Percentiles rank a stretch among this genome's conserved stretches.
Evolutionary conservation across 1,284 basidiomycete species (phyloP).

Genomic region (Fomes fomentarius): DNA sequence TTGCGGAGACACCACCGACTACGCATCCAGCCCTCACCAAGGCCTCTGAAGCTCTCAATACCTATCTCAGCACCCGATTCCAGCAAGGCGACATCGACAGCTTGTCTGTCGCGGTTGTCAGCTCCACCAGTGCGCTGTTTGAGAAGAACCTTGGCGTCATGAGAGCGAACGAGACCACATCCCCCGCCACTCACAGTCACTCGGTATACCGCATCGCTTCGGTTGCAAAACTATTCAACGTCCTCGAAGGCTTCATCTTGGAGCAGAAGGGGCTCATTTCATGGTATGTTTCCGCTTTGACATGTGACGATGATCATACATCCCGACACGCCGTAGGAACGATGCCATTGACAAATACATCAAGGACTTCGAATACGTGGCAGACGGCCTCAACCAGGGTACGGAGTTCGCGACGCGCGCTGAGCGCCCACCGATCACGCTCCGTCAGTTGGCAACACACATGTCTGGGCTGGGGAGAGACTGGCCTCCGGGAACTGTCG

Average conservation of each 20-base stretch:
- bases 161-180: slow-evolving; percentile 19
- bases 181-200: slow-evolving; percentile 15
- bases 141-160: slow-evolving; percentile 19
- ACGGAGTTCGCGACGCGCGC: background rate
- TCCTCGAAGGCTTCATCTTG: slow-evolving; percentile 48
- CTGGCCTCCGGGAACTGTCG: slow-evolving; percentile 42
- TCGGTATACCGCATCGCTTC: slow-evolving; percentile 39
- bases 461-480: slow-evolving; percentile 51
- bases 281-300: slow-evolving; percentile 35
- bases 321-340: slow-evolving; percentile 34
- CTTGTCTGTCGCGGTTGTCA: slow-evolving; percentile 20
- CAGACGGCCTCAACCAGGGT: slow-evolving; percentile 13
- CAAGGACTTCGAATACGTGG: slow-evolving; percentile 36
- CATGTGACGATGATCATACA: background rate
- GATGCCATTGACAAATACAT: slow-evolving; percentile 46
- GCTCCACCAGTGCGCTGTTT: slow-evolving; percentile 10
- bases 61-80: slow-evolving; percentile 9
- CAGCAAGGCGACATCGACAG: slow-evolving; percentile 20
- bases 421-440: slow-evolving; percentile 41
- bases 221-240: slow-evolving; percentile 51
- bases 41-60: slow-evolving; percentile 1
- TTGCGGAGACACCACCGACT: slow-evolving; percentile 9
- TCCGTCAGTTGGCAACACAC: slow-evolving; percentile 49
- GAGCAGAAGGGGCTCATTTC: slow-evolving; percentile 44
- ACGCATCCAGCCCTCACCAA: slow-evolving; percentile 2